phyloP scores from a whole-genome alignment of 169 alveolate species.

The Theileria orientalis region DNA sequence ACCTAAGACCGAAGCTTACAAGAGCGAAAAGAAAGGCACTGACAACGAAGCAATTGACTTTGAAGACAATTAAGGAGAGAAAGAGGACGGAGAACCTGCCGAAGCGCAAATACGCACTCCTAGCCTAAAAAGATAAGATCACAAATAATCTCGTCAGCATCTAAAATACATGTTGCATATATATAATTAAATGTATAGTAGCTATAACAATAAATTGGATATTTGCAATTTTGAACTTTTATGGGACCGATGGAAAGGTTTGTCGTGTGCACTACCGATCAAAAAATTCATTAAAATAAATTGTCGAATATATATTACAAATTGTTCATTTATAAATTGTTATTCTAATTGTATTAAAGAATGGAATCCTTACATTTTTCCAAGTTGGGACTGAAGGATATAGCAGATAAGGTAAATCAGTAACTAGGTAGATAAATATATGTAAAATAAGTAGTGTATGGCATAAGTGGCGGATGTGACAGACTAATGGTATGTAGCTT shows the following conservation, averaged over 20 bases:
- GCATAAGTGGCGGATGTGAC: neutral
- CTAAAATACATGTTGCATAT: no score
- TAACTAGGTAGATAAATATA: neutral
- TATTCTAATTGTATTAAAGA: no score
- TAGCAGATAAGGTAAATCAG: slow-evolving; percentile 47
- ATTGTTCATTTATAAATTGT: no score
- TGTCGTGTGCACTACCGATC: no score
- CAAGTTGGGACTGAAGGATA: slow-evolving; percentile 60
- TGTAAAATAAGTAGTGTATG: neutral
- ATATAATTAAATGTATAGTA: no score
- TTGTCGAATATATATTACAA: no score
- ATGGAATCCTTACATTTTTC: slow-evolving; percentile 50
- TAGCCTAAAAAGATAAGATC: slow-evolving; percentile 40
- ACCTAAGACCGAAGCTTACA: slow-evolving; percentile 89
- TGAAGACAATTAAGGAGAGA: slow-evolving; percentile 80
- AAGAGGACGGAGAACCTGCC: slow-evolving; percentile 62
- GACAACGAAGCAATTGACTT: slow-evolving; percentile 82
- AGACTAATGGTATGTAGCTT: slow-evolving; percentile 60
- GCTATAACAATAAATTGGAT: no score
- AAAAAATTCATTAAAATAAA: no score
- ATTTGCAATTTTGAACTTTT: no score
- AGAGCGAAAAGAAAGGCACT: slow-evolving; percentile 88
- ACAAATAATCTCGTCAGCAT: no score
- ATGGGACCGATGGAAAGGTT: no score
- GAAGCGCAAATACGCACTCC: slow-evolving; percentile 58